A percentile compares a stretch with the other conserved stretches of the same genome.
Conservation (phyloP, 352 stramenopile genomes). For the Peronospora tabacina region DNA sequence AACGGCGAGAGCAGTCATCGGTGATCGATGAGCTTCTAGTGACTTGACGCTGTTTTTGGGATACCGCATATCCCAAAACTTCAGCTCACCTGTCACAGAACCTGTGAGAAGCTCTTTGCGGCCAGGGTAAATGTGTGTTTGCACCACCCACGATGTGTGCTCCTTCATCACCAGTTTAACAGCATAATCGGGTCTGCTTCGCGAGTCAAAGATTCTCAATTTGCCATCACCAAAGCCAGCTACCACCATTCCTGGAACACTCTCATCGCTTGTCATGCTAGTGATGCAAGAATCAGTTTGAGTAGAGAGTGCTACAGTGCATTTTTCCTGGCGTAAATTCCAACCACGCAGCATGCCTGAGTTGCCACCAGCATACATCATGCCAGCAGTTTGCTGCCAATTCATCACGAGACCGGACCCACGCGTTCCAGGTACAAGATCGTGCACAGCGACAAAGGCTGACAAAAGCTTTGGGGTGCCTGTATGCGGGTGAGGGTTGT, state of each 20-base stretch:
- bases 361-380: constrained; percentile 91
- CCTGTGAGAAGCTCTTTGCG: constrained; percentile 90
- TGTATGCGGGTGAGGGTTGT: constrained; percentile 38
- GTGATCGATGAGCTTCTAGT: constrained; percentile 86
- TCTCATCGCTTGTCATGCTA: constrained; percentile 75
- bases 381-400: constrained; percentile 90
- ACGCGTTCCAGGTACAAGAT: constrained; percentile 86
- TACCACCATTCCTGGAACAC: constrained; percentile 75
- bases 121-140: constrained; percentile 73
- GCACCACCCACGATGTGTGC: constrained; percentile 94
- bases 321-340: constrained; percentile 92
- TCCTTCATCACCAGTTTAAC: constrained; percentile 79
- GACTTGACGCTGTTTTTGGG: constrained; percentile 73
- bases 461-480: constrained; percentile 78
- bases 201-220: constrained; percentile 92
- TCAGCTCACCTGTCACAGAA: constrained; percentile 91
- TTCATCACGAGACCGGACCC: constrained; percentile 93
- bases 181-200: constrained; percentile 66
- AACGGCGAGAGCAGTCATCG: constrained; percentile 94
- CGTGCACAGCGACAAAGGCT: constrained; percentile 89
- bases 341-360: constrained; percentile 88
- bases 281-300: constrained; percentile 88
- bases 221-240: constrained; percentile 91
- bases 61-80: constrained; percentile 95
- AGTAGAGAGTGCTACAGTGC: constrained; percentile 71